phyloP scores from a whole-genome alignment of 73 alveolate species.

The Effrenium voratum region DNA sequence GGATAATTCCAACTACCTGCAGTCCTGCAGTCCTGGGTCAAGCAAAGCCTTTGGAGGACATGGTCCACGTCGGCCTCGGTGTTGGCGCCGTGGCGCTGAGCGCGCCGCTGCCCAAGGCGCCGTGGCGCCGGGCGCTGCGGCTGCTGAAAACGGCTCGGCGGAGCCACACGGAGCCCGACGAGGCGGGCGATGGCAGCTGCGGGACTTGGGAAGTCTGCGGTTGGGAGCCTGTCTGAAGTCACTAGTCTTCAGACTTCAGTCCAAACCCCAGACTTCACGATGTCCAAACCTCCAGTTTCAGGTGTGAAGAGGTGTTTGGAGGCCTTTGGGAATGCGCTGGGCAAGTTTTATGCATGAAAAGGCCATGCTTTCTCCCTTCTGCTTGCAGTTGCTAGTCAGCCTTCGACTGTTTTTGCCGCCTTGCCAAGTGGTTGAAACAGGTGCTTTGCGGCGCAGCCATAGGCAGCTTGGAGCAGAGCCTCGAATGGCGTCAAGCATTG shows the following conservation, averaged over 20 bases:
- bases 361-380: too few relatives aligned
- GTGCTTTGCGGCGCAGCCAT: too few relatives aligned
- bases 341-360: too few relatives aligned
- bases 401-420: too few relatives aligned
- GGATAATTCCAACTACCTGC: too few relatives aligned
- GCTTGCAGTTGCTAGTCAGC: too few relatives aligned
- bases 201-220: background rate
- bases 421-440: too few relatives aligned
- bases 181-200: background rate
- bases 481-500: too few relatives aligned
- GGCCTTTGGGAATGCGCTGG: too few relatives aligned
- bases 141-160: background rate
- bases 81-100: slow-evolving; percentile 34
- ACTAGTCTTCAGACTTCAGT: background rate
- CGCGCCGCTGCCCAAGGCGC: background rate
- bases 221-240: background rate
- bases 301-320: background rate
- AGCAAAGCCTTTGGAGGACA: background rate
- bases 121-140: background rate
- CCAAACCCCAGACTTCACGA: background rate
- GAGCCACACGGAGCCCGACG: background rate
- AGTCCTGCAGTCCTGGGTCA: background rate
- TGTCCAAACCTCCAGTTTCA: background rate
- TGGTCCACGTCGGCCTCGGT: background rate
- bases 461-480: too few relatives aligned